Conservation (phyloP, 768 basidiomycete genomes). For the Austroboletus festivus region DNA sequence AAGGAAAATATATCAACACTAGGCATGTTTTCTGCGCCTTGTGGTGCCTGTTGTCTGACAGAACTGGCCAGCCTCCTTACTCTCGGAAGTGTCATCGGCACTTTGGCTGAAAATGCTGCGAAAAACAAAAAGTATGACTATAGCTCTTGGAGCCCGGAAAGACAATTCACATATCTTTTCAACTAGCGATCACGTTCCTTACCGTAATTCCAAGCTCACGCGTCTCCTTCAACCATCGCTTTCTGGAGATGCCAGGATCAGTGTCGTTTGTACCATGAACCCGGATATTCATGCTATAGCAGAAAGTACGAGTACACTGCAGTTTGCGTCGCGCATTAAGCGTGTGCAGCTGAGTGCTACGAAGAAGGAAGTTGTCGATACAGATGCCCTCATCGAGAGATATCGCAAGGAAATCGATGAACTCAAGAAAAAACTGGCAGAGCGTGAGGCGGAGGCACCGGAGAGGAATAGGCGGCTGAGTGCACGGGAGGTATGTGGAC, state of each 20-base stretch:
- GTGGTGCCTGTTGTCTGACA: neutral
- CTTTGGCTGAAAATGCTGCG: slow-evolving; percentile 83
- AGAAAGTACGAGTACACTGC: slow-evolving; percentile 85
- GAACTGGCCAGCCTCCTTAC: slow-evolving; percentile 66
- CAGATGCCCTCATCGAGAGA: slow-evolving; percentile 88
- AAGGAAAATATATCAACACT: slow-evolving; percentile 96
- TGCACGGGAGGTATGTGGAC: slow-evolving; percentile 39
- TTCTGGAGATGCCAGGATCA: slow-evolving; percentile 92
- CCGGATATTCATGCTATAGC: slow-evolving; percentile 74
- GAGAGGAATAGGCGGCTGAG: slow-evolving; percentile 40
- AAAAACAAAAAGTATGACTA: slow-evolving; percentile 62
- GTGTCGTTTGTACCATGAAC: slow-evolving; percentile 94
- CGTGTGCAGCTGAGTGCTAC: slow-evolving; percentile 82
- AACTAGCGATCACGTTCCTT: slow-evolving; percentile 83
- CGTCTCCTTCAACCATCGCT: slow-evolving; percentile 93
- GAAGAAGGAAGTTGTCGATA: slow-evolving; percentile 93
- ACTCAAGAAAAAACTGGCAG: slow-evolving; percentile 68
- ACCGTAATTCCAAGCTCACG: slow-evolving; percentile 92
- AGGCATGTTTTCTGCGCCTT: slow-evolving; percentile 41
- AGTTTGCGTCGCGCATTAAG: slow-evolving; percentile 91
- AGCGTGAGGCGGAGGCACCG: slow-evolving; percentile 64
- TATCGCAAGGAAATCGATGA: slow-evolving; percentile 95
- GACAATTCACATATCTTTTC: neutral
- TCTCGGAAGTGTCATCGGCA: slow-evolving; percentile 88
- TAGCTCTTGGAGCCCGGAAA: neutral